phyloP scores from a whole-genome alignment of 768 basidiomycete species.

The Rhizopogon salebrosus region DNA sequence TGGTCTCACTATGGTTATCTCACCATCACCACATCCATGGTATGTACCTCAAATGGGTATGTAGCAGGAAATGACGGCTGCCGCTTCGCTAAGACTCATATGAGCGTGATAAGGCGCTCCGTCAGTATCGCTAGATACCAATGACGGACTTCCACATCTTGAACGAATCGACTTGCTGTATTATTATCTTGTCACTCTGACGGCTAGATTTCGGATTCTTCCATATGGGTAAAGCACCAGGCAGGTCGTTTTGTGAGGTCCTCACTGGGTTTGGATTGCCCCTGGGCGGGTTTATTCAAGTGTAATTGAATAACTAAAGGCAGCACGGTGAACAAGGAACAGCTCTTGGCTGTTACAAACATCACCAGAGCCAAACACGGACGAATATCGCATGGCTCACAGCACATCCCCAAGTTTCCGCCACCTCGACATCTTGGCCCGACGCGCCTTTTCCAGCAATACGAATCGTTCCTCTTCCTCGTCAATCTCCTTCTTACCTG shows the following conservation, averaged over 20 bases:
- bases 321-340: neutral
- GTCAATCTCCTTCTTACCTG: conserved; percentile 54
- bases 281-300: neutral
- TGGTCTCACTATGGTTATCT: neutral
- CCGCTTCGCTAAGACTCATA: too few species aligned
- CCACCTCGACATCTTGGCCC: conserved; percentile 14
- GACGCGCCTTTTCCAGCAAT: conserved; percentile 22
- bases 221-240: too few species aligned
- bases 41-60: neutral
- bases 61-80: neutral
- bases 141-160: neutral
- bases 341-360: neutral
- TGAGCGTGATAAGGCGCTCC: neutral
- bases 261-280: neutral
- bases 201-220: too few species aligned
- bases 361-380: neutral
- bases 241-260: neutral
- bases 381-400: conserved; percentile 10
- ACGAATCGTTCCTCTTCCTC: conserved; percentile 52
- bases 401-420: conserved; percentile 20
- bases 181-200: too few species aligned
- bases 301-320: neutral
- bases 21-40: neutral
- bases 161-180: neutral
- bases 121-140: neutral